These are phyloP conservation scores for Agaricus bisporus DNA, from an alignment of 768 basidiomycete species.

Conservation along the genomic window DNA sequence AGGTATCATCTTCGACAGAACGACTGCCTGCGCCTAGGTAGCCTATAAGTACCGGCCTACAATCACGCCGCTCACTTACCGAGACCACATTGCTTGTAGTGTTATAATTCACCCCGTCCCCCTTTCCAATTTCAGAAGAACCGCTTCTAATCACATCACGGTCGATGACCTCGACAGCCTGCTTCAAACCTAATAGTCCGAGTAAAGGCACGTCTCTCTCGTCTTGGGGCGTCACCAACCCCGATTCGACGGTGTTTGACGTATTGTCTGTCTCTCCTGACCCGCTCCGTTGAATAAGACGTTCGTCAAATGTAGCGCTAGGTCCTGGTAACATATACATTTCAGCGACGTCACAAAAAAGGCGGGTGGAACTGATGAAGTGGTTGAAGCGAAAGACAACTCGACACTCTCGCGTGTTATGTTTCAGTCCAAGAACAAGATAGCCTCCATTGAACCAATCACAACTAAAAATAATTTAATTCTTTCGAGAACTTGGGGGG, in stretches of 20 bases:
- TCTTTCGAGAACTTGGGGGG: too few relatives aligned
- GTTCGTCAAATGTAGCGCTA: constrained; percentile 5
- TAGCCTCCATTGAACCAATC: neutral
- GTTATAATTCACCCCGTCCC: neutral
- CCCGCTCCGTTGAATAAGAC: constrained; percentile 5
- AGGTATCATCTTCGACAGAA: neutral
- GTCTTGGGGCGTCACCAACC: constrained; percentile 1
- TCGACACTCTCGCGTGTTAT: neutral
- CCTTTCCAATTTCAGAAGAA: neutral
- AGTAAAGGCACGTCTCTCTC: neutral
- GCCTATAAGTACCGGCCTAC: neutral
- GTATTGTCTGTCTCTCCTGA: constrained; percentile 6
- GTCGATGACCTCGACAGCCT: neutral
- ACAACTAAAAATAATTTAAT: neutral
- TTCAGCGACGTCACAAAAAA: neutral
- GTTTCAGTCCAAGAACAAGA: neutral
- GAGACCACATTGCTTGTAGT: neutral
- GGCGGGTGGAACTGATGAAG: neutral
- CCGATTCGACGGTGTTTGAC: neutral
- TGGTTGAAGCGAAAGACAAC: neutral
- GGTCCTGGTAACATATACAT: neutral
- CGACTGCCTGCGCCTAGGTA: neutral
- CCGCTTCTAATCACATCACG: neutral
- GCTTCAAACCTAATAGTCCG: neutral
- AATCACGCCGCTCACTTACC: neutral